Conservation (phyloP, 192 early-diverging fungal genomes). For the Diversispora eburnea region DNA sequence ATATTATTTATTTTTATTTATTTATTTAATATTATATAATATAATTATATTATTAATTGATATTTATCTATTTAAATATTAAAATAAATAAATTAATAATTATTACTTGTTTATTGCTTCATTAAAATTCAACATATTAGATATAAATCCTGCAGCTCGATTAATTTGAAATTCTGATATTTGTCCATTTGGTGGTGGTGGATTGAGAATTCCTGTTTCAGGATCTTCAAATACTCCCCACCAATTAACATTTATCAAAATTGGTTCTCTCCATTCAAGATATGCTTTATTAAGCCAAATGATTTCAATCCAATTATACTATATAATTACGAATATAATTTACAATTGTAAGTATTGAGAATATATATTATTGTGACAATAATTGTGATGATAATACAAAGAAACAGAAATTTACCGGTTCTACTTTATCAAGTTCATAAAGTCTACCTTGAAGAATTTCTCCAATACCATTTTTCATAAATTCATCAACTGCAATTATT, state of each 20-base stretch:
- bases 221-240: conserved; percentile 69
- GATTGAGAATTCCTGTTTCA: conserved; percentile 39
- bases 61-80: neutral
- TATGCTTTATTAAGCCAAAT: conserved; percentile 82
- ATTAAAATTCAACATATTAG: conserved; percentile 70
- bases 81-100: conserved; percentile 31
- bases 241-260: conserved; percentile 90
- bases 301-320: conserved; percentile 86
- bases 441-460: conserved; percentile 73
- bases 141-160: conserved; percentile 71
- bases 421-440: conserved; percentile 60
- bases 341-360: conserved; percentile 16
- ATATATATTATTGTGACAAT: neutral
- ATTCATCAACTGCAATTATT: conserved; percentile 64
- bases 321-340: too few species aligned
- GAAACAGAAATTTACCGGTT: conserved; percentile 37
- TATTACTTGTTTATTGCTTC: conserved; percentile 60
- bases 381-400: neutral
- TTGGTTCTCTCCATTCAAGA: conserved; percentile 79
- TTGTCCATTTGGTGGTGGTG: conserved; percentile 42
- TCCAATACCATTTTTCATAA: conserved; percentile 66
- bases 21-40: too few species aligned
- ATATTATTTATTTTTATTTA: neutral
- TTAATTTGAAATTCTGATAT: conserved; percentile 74
- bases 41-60: too few species aligned